Evolutionary conservation across 2,329 filamentous ascomycete species (phyloP).

Genomic region (Trichoderma sp.): DNA sequence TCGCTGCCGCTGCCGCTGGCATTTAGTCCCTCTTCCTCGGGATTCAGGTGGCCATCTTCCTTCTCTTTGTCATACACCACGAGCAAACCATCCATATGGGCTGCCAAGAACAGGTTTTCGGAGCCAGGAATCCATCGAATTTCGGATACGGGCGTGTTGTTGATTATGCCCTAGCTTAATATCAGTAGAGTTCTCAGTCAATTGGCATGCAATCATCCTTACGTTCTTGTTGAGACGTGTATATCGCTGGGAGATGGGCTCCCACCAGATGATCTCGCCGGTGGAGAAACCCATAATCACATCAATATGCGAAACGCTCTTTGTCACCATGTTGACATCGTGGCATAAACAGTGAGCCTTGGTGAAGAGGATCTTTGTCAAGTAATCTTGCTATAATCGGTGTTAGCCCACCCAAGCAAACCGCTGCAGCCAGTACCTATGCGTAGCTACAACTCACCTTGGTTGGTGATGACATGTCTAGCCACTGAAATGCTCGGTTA

Average conservation of each 20-base stretch:
- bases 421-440: no score
- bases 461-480: constrained; percentile 74
- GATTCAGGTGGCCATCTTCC: constrained; percentile 75
- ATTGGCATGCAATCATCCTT: constrained; percentile 24
- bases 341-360: constrained; percentile 95
- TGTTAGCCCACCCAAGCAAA: constrained; percentile 26
- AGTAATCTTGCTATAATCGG: constrained; percentile 68
- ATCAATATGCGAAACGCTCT: constrained; percentile 76
- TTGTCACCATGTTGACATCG: constrained; percentile 83
- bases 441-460: constrained; percentile 48
- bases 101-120: constrained; percentile 87
- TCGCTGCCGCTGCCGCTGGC: constrained; percentile 67
- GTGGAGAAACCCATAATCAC: constrained; percentile 95
- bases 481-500: constrained; percentile 93
- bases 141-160: constrained; percentile 76
- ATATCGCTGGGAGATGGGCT: constrained; percentile 94
- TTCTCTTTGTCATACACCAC: constrained; percentile 98
- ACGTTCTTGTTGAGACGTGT: constrained; percentile 94
- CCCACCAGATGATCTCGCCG: constrained; percentile 97
- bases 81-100: constrained; percentile 85
- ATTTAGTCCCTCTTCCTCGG: constrained; percentile 64
- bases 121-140: constrained; percentile 94
- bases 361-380: constrained; percentile 95
- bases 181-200: neutral
- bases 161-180: constrained; percentile 69